Evolutionary conservation across 345 rosid species (phyloP).

Genomic region (Limnanthes douglasii): DNA sequence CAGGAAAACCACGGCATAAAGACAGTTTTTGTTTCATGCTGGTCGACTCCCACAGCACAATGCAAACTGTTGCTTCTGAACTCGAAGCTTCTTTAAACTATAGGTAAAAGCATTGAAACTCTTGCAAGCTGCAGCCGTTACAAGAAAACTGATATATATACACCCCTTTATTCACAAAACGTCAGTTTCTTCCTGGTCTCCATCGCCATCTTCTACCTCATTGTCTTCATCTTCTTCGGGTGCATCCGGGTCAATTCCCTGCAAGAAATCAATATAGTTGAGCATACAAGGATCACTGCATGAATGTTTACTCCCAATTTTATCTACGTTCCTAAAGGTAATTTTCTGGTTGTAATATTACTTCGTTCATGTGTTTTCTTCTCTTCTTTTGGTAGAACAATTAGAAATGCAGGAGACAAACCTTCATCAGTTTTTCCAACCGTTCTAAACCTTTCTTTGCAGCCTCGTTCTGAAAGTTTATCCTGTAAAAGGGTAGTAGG

Average conservation of each 20-base stretch:
- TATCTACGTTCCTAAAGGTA: not conserved
- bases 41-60: too few relatives aligned
- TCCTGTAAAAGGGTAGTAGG: conserved; percentile 45
- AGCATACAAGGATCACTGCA: not conserved
- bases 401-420: conserved; percentile 9
- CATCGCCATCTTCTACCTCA: conserved; percentile 92
- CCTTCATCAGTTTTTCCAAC: conserved; percentile 98
- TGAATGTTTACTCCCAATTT: not conserved
- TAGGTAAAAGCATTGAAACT: too few relatives aligned
- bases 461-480: conserved; percentile 79
- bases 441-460: conserved; percentile 96
- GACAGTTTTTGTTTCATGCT: too few relatives aligned
- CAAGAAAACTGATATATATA: too few relatives aligned
- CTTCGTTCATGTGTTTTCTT: too few relatives aligned
- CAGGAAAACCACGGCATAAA: too few relatives aligned
- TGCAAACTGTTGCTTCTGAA: too few relatives aligned
- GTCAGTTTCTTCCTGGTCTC: conserved; percentile 83
- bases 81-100: too few relatives aligned
- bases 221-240: conserved; percentile 94
- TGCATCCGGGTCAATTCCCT: conserved; percentile 99
- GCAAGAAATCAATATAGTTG: conserved; percentile 8
- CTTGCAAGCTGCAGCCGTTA: too few relatives aligned
- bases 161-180: conserved; percentile 64
- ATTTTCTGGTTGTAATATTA: not conserved
- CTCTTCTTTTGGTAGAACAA: too few relatives aligned